A percentile compares a stretch with the other conserved stretches of the same genome.
phyloP scores from a whole-genome alignment of 2,329 filamentous ascomycete genomes.

The Alternaria sp. region DNA sequence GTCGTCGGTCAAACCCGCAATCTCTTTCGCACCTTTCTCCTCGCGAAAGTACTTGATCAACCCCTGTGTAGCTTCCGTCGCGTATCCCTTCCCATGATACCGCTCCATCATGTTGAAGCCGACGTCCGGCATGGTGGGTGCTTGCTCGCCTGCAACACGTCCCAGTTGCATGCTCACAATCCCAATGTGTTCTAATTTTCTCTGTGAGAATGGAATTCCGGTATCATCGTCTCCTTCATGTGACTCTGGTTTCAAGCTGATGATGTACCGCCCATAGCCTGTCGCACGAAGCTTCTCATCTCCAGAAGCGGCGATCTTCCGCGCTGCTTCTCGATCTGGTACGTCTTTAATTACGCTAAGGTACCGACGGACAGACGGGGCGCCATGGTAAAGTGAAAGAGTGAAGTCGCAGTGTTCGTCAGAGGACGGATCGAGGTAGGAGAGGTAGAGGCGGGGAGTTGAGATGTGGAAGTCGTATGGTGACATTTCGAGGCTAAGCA shows the following conservation, averaged over 20 bases:
- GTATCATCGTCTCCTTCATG: background rate
- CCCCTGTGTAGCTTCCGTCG: slow-evolving; percentile 13
- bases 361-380: background rate
- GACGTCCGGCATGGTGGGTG: slow-evolving; percentile 22
- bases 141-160: slow-evolving; percentile 11
- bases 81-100: slow-evolving; percentile 25
- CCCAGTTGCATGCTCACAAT: slow-evolving; percentile 30
- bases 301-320: slow-evolving; percentile 10
- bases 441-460: slow-evolving; percentile 52
- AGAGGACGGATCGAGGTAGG: slow-evolving; percentile 21
- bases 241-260: slow-evolving; percentile 23
- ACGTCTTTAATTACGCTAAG: background rate
- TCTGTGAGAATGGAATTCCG: background rate
- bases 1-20: slow-evolving; percentile 17
- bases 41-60: slow-evolving; percentile 12
- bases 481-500: background rate
- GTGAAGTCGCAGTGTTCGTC: slow-evolving; percentile 23
- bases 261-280: slow-evolving; percentile 36
- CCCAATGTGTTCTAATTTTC: slow-evolving; percentile 11
- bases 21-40: slow-evolving; percentile 5
- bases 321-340: slow-evolving; percentile 11
- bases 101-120: slow-evolving; percentile 21
- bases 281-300: slow-evolving; percentile 17
- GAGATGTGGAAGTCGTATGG: slow-evolving; percentile 67
- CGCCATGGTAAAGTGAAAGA: slow-evolving; percentile 1